Conservation (phyloP, 805 yeast species). For the Suhomyces emberorum region DNA sequence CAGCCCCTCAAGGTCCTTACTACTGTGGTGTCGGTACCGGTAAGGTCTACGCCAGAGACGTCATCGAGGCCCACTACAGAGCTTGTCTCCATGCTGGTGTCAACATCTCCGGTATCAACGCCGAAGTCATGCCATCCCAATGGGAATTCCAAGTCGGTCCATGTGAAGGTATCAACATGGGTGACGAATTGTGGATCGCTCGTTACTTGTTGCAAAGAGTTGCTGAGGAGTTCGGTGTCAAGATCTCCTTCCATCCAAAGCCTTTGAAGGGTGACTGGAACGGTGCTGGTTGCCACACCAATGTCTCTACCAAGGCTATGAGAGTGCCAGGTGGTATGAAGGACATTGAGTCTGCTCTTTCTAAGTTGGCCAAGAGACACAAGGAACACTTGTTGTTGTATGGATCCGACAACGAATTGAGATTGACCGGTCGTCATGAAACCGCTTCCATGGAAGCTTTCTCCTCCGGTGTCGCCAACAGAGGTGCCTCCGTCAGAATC, state of each 20-base stretch:
- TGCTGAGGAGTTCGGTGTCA: constrained; percentile 98
- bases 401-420: constrained; percentile 91
- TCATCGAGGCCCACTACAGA: constrained; percentile 98
- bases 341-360: constrained; percentile 86
- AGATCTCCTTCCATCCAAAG: constrained; percentile 98
- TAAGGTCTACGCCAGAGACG: constrained; percentile 96
- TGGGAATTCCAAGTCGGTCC: constrained; percentile 99
- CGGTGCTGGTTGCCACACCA: constrained; percentile 99
- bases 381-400: constrained; percentile 91
- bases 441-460: constrained; percentile 91
- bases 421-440: constrained; percentile 98
- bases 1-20: constrained; percentile 99
- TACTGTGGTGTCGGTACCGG: constrained; percentile 99
- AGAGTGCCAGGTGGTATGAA: constrained; percentile 96
- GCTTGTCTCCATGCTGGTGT: constrained; percentile 95
- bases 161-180: constrained; percentile 92
- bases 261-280: constrained; percentile 99
- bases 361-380: constrained; percentile 93
- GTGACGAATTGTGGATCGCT: constrained; percentile 95
- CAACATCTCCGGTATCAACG: constrained; percentile 92
- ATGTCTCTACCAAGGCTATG: constrained; percentile 90
- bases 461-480: constrained; percentile 98
- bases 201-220: constrained; percentile 90
- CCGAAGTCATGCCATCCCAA: constrained; percentile 99
- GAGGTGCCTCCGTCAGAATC: constrained; percentile 98